phyloP scores from a whole-genome alignment of 257 asterid species.

The Salvia hispanica region DNA sequence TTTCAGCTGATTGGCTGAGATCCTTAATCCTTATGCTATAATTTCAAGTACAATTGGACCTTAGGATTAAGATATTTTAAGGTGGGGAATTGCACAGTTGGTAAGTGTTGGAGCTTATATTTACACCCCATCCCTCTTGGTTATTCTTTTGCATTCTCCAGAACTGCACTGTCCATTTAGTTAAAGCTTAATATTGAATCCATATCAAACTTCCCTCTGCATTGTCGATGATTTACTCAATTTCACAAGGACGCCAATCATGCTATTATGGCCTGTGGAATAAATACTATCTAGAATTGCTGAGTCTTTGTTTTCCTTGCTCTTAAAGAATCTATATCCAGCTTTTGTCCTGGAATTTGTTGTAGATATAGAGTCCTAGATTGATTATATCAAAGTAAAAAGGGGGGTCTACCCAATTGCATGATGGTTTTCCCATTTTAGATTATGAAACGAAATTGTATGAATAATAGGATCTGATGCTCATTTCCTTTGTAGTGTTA shows the following conservation, averaged over 20 bases:
- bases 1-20: slow-evolving; percentile 14
- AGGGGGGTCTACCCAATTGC: not conserved
- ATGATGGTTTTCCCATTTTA: not conserved
- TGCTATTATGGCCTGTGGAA: slow-evolving; percentile 62
- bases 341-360: not conserved
- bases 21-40: slow-evolving; percentile 12
- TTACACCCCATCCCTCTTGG: not conserved
- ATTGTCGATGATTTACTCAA: slow-evolving; percentile 8
- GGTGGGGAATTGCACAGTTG: not conserved
- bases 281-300: not conserved
- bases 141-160: slow-evolving; percentile 12
- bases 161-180: not conserved
- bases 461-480: not conserved
- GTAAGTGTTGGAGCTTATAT: not conserved
- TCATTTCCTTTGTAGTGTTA: not conserved
- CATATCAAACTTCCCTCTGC: slow-evolving; percentile 4
- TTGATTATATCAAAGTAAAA: too few species aligned
- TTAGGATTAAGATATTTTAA: slow-evolving; percentile 1
- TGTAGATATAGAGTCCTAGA: too few species aligned
- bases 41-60: slow-evolving; percentile 10
- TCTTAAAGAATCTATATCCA: not conserved
- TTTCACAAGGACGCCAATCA: not conserved
- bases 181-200: slow-evolving; percentile 6
- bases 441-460: slow-evolving; percentile 1
- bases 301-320: not conserved